Evolutionary conservation across 2,329 filamentous ascomycete species (phyloP).

Genomic region (Diaporthe ilicicola): DNA sequence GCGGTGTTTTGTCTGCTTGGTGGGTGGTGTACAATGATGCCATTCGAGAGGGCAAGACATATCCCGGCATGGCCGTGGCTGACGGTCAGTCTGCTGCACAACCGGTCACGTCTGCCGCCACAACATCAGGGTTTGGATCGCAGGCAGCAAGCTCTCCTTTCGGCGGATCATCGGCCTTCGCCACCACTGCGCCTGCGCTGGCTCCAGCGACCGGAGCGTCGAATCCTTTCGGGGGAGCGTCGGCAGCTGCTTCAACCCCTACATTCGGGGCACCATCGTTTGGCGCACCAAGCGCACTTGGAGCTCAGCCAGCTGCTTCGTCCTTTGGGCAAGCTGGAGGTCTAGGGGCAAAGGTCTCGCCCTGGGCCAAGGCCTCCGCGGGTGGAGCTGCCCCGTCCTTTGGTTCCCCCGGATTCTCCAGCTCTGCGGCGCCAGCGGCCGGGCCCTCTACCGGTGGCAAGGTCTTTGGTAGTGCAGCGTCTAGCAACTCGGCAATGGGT

Average conservation of each 20-base stretch:
- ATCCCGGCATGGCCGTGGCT: conserved; percentile 71
- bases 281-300: conserved; percentile 43
- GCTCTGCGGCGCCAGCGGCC: conserved; percentile 44
- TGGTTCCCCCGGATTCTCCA: conserved; percentile 62
- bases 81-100: conserved; percentile 47
- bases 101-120: conserved; percentile 45
- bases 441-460: conserved; percentile 43
- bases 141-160: conserved; percentile 33
- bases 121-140: conserved; percentile 43
- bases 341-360: conserved; percentile 59
- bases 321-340: conserved; percentile 61
- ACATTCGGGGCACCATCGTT: conserved; percentile 49
- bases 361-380: conserved; percentile 57
- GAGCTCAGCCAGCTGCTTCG: conserved; percentile 43
- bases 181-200: conserved; percentile 45
- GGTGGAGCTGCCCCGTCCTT: conserved; percentile 55
- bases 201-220: conserved; percentile 43
- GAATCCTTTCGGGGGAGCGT: conserved; percentile 50
- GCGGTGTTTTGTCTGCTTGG: conserved; percentile 86
- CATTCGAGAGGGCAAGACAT: conserved; percentile 76
- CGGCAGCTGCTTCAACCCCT: conserved; percentile 27
- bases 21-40: conserved; percentile 93
- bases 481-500: conserved; percentile 38
- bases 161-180: conserved; percentile 52
- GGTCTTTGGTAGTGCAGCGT: conserved; percentile 48